Evolutionary conservation across 208 protist genomes (phyloP).

Genomic region (Leishmania tarentolae): DNA sequence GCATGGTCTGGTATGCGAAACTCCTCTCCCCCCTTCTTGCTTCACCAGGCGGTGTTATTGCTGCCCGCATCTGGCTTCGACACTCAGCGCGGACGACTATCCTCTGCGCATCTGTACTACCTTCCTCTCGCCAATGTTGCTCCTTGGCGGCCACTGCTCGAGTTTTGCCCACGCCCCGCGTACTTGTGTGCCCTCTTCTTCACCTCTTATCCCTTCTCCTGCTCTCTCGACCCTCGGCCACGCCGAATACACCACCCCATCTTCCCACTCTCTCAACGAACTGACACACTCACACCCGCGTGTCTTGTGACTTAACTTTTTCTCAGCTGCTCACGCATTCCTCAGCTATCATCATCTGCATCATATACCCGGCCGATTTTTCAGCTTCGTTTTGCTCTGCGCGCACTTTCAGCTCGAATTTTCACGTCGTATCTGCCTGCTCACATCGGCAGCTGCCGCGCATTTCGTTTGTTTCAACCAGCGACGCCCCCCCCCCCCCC

Average conservation of each 20-base stretch:
- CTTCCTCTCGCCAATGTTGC: background rate
- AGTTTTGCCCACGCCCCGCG: background rate
- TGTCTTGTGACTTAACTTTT: too few relatives aligned
- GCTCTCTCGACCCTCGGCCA: background rate
- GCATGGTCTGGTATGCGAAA: background rate
- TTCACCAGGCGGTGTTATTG: background rate
- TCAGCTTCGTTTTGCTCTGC: background rate
- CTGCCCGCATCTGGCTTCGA: background rate
- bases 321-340: background rate
- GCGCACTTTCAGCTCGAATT: background rate
- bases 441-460: background rate
- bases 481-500: background rate
- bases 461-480: background rate
- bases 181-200: background rate
- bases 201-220: background rate
- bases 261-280: background rate
- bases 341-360: background rate
- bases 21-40: background rate
- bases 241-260: background rate
- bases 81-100: background rate
- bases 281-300: background rate
- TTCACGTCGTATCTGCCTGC: too few relatives aligned
- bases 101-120: background rate
- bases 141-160: background rate
- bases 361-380: background rate